Base-by-base conservation (phyloP, 768 basidiomycete species). In the Wakefieldia striispora region DNA sequence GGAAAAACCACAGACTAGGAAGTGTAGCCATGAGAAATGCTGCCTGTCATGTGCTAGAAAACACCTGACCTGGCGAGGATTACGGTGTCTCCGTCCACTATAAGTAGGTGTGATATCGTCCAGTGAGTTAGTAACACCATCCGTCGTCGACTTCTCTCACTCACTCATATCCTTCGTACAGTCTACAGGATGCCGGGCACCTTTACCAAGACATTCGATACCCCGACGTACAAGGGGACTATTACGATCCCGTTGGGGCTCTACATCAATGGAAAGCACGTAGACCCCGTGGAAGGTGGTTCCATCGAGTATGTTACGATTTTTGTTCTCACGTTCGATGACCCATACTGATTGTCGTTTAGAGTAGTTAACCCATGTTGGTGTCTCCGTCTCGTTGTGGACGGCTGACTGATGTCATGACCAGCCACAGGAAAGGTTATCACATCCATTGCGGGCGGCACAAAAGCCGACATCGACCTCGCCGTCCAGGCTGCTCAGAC, bases 401-500 rank as follows among this genome's bases (percentile, higher is more conserved):
- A 24, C 1, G 13, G 39, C 37, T 13, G 21, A 45, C 16, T 47
- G 62, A 80, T 61, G 66, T 1, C 27, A 27, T 29, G 29, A 29
- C 29, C 47, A 87, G 78, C 86, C 0, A 89, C 67, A n/a, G 91
- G 88, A 37, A 76, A 87, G 61, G 54, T 79, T 41, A 75, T 84
- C 61, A 80, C 81, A 1, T 51, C 72, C 34, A 68, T 91, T 51
- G 48, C 61, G 4, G 81, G 79, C 61, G 91, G 76, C 24, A 80
- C 81, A 2, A 48, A 74, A 9, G 76, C 80, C 53, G 92, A 95
- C 61, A 81, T 95, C 53, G 87, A 95, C 65, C 57, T 66, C 38
- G 91, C 91, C 0, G 91, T 92, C 47, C 68, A 72, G 5, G 84
- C 77, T 35, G 88, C 88, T 0, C 75, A 80, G 51, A 79, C 75